These are phyloP conservation scores for Aspergillus hortae DNA, from an alignment of 2,329 filamentous ascomycete genomes.

Conservation along the genomic window DNA sequence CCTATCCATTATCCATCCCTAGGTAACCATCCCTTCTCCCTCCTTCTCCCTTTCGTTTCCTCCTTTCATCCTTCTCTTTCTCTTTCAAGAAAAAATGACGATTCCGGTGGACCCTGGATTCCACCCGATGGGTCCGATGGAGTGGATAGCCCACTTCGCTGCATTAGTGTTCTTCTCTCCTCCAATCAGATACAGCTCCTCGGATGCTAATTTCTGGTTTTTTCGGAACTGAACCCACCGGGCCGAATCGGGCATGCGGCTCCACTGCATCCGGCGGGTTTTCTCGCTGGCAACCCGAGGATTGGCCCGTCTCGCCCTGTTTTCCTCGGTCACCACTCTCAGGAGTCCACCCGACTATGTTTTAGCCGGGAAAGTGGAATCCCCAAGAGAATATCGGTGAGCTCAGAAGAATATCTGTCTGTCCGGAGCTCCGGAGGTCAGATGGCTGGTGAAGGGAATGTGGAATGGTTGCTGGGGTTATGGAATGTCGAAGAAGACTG, in stretches of 20 bases:
- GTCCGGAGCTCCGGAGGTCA: no score
- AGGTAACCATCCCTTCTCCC: background rate
- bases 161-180: no score
- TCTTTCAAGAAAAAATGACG: background rate
- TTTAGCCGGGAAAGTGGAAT: no score
- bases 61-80: no score
- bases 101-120: conserved; percentile 10
- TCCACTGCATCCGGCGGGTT: conserved; percentile 18
- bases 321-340: no score
- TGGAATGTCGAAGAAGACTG: no score
- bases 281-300: conserved; percentile 1
- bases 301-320: background rate
- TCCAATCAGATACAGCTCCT: conserved; percentile 2
- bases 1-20: background rate
- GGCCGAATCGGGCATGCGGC: conserved; percentile 25
- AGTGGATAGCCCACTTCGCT: conserved; percentile 15
- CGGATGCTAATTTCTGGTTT: conserved; percentile 10
- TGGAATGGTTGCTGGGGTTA: no score
- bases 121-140: conserved; percentile 16
- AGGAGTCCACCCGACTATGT: no score
- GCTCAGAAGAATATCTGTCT: no score
- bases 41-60: no score
- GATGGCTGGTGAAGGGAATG: no score
- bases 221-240: conserved; percentile 20
- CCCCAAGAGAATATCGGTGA: no score